A percentile compares a stretch with the other conserved stretches of the same genome.
Evolutionary conservation across 805 yeast species (phyloP).

Genomic region (Scheffersomyces ergatensis): DNA sequence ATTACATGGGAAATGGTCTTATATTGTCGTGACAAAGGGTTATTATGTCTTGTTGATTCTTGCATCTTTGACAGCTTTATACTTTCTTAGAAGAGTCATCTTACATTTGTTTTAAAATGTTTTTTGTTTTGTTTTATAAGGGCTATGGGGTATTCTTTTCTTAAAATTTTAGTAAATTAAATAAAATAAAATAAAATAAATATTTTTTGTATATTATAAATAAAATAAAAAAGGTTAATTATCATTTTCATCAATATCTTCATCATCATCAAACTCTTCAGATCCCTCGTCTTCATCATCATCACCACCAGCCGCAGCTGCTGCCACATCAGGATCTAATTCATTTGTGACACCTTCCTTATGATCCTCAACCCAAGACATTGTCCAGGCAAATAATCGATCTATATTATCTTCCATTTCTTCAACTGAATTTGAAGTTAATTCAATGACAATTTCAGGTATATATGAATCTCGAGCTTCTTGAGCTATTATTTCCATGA

Average conservation of each 20-base stretch:
- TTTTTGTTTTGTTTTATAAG: too few relatives aligned
- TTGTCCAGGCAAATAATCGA: slow-evolving; percentile 71
- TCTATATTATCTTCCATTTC: slow-evolving; percentile 82
- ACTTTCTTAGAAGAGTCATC: slow-evolving; percentile 30
- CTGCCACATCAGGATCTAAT: slow-evolving; percentile 12
- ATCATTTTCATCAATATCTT: slow-evolving; percentile 9
- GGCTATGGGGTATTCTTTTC: too few relatives aligned
- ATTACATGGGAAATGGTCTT: slow-evolving; percentile 53
- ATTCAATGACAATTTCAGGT: slow-evolving; percentile 77
- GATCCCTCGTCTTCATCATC: slow-evolving; percentile 12
- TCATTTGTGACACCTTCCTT: slow-evolving; percentile 32
- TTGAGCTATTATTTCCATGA: slow-evolving; percentile 85
- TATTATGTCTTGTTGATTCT: slow-evolving; percentile 42
- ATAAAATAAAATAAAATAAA: too few relatives aligned
- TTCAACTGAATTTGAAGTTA: slow-evolving; percentile 68
- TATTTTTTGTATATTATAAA: too few relatives aligned
- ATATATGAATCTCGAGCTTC: slow-evolving; percentile 86
- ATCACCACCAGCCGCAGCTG: slow-evolving; percentile 10
- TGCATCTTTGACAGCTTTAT: slow-evolving; percentile 27
- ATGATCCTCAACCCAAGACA: slow-evolving; percentile 66
- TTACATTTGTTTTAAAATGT: slow-evolving; percentile 8
- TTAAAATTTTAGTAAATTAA: too few relatives aligned
- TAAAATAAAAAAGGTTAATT: not conserved
- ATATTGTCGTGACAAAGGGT: slow-evolving; percentile 51
- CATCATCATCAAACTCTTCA: slow-evolving; percentile 10